Conservation (phyloP, 2,329 filamentous ascomycete species). For the Paecilomyces variotii region DNA sequence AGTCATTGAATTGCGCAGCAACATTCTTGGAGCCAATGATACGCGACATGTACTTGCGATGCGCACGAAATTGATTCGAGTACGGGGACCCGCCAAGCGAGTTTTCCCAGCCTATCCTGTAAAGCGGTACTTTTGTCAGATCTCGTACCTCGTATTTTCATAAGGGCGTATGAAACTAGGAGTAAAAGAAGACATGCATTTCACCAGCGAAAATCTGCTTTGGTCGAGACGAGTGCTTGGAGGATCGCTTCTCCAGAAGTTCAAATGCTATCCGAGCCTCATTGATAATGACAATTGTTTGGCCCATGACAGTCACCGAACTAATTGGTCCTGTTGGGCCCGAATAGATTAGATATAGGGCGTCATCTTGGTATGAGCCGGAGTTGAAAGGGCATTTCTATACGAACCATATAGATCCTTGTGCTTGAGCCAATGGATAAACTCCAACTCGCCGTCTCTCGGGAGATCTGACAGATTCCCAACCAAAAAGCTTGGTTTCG, state of each 20-base stretch:
- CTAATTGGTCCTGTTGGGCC: constrained; percentile 24
- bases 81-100: constrained; percentile 28
- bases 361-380: neutral
- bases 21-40: constrained; percentile 38
- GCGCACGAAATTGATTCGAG: constrained; percentile 28
- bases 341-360: neutral
- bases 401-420: constrained; percentile 3
- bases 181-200: constrained; percentile 22
- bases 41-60: constrained; percentile 41
- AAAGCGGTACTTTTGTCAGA: neutral
- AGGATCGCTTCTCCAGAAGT: constrained; percentile 27
- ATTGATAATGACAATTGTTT: constrained; percentile 30
- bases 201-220: constrained; percentile 25
- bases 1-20: constrained; percentile 30
- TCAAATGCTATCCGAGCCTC: constrained; percentile 23
- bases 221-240: constrained; percentile 23
- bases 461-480: constrained; percentile 5
- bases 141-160: neutral
- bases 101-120: constrained; percentile 33
- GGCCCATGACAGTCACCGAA: constrained; percentile 29
- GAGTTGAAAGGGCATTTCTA: neutral
- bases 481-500: neutral
- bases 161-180: neutral
- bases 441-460: constrained; percentile 10
- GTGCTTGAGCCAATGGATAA: constrained; percentile 1